Evolutionary conservation across 2,329 filamentous ascomycete species (phyloP), one percentile per base, ranked within the genome.

Genomic region (Gaeumannomyces sp.): DNA sequence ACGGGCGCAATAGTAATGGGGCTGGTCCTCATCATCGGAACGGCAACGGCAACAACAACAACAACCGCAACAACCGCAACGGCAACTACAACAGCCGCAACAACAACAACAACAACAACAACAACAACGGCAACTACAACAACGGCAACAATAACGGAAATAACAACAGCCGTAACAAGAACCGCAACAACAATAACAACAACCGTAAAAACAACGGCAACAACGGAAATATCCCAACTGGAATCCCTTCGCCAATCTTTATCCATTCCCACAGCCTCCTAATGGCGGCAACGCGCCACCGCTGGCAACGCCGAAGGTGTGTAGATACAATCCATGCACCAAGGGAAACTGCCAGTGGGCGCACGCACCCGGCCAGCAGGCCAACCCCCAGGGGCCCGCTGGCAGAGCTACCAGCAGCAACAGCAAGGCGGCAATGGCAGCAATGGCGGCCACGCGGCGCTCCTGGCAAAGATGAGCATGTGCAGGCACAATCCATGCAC

Each of bases 31-130:
- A 25, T n/a, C 11, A 53, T 4, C 45, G 11, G 22, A 53, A 53
- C 19, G 19, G 45, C 19, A 53, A 53, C 10, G 22, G 14, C 14
- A 53, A 53, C 13, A 35, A 35, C 33, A 35, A 35, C 33, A 35
- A 35, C 33, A 35, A 35, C 33, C 2, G 13, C 33, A 73, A 10
- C 71, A 74, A 11, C 70, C 74, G 67, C 67, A 66, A 65, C 72
- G 71, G 35, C 71, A 74, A 38, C 73, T 76, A 67, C 68, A 70
- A 50, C 73, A 76, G 61, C 67, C 67, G 11, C 69, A 70, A 4
- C 69, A 72, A 13, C 72, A 72, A 67, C 64, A 65, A 68, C 68
- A 70, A 28, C 67, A 73, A 45, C 72, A 74, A 60, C 69, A 71
- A 56, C 73, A 72, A 56, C 70, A 71, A 14, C 16, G 14, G 25